Base-by-base conservation (phyloP, 2,329 filamentous ascomycete species). In the Ophiostoma tasmaniense region DNA sequence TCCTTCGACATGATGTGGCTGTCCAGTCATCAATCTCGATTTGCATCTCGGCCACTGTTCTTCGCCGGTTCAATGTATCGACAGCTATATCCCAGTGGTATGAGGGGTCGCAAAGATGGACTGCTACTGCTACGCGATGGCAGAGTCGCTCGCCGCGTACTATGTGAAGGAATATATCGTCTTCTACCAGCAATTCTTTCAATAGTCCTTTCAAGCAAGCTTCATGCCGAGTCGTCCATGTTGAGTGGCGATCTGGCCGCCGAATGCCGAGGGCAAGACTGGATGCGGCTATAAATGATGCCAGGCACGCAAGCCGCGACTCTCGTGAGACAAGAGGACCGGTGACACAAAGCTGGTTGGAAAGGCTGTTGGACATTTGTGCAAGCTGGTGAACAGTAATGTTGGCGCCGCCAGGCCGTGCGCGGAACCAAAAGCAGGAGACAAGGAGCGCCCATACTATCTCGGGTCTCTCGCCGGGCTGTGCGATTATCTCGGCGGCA, bases 111-210 rank as follows among this genome's bases (percentile, higher is more conserved):
- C 62, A 65, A 3, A 68, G 67, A 4, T 65, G 22, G 14, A 68
- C 62, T 0, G 62, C 45, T 2, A 22, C n/a, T 3, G 35, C 33
- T 2, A 66, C 33, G 30, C 55, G 30, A 11, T 68, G 33, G 22
- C 67, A 68, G 8, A 68, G 67, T n/a, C 61, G 22, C 8, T 68
- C 67, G 61, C 67, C 62, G 33, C 61, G 67, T 22, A 68, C 45
- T n/a, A 42, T 59, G 22, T 66, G 62, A n/a, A 68, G 45, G 22
- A 68, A 68, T 0, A 68, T 22, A 1, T 50, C 33, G 8, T 59
- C 14, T 10, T 45, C 42, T 1, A 14, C 30, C n/a, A 20, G 3
- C 2, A 20, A 66, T 10, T 17, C 14, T 6, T 25, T n/a, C 4
- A 17, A 33, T 8, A 68, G 62, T 3, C 65, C 22, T 5, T 68